Evolutionary conservation across 2,329 filamentous ascomycete species (phyloP), one percentile per base, ranked within the genome.

Genomic region (Aspergillus tanneri): DNA sequence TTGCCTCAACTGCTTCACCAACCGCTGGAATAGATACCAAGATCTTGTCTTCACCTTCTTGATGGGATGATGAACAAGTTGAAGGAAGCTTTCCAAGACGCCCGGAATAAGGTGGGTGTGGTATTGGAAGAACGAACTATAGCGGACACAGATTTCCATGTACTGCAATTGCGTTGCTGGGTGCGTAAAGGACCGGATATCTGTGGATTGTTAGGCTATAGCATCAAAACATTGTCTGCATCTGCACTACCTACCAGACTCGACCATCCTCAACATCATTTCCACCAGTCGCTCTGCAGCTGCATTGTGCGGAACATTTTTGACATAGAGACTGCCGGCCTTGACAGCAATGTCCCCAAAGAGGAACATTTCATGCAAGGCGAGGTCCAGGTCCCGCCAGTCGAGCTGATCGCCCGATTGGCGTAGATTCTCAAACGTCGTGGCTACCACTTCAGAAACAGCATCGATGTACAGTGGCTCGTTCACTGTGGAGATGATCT

Each of bases 71-170:
- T 97, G 95, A 3, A 93, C 88, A 39, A 96, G 81, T 10, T 85
- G 83, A 37, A 99, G 88, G 69, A 99, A 97, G 64, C 87, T 90
- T 63, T 96, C 90, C 34, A 99, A 78, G 1, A 93, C 90, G 55
- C 85, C 86, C 2, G 89, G 88, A 41, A 97, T 95, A 52, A 89
- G 85, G 18, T 86, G 78, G 23, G 84, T 79, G 63, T 96, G 88
- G 47, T 84, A 83, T 64, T 97, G 91, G 66, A 99, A 97, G 69
- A 96, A 95, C 22, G 85, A 82, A 66, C 86, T 88, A 71, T 99
- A 99, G 42, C 93, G 86, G 46, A 96, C 91, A 68, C 91, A 96
- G 27, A 96, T 95, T 69, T 99, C 93, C 91, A 99, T 96, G 65
- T 95, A 99, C 71, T 96, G 90, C 18, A 99, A 78, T 55, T 96